A percentile compares a stretch with the other conserved stretches of the same genome.
Evolutionary conservation across 164 flowering plant genomes (phyloP).

Genomic region (Akebia trifoliata): DNA sequence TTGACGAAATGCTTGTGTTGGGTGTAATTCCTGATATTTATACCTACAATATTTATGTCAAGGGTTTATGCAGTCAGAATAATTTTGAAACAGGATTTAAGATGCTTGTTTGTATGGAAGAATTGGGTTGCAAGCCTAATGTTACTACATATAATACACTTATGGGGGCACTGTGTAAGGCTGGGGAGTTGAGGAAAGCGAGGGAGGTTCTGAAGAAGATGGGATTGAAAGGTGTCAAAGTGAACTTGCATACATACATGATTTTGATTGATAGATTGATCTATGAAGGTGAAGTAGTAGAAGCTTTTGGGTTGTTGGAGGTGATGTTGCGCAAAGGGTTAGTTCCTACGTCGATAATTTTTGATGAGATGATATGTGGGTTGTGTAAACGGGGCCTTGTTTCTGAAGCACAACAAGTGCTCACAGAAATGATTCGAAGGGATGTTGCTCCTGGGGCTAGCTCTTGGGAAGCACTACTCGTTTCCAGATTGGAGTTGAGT

Average conservation of each 20-base stretch:
- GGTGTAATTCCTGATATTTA: slow-evolving; percentile 68
- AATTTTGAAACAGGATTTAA: slow-evolving; percentile 40
- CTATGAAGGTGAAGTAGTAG: slow-evolving; percentile 33
- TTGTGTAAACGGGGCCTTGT: slow-evolving; percentile 33
- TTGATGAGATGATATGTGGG: slow-evolving; percentile 38
- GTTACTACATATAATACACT: slow-evolving; percentile 44
- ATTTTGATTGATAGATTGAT: slow-evolving; percentile 46
- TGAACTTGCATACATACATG: slow-evolving; percentile 38
- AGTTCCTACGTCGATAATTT: slow-evolving; percentile 22
- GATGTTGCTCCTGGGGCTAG: slow-evolving; percentile 36
- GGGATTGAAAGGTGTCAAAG: slow-evolving; percentile 36
- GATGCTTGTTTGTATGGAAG: slow-evolving; percentile 55
- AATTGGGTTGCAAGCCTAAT: slow-evolving; percentile 62
- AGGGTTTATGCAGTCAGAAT: slow-evolving; percentile 59
- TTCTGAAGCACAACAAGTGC: slow-evolving; percentile 34
- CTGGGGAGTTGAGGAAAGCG: slow-evolving; percentile 37
- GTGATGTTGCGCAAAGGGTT: slow-evolving; percentile 38
- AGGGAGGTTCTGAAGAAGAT: slow-evolving; percentile 39
- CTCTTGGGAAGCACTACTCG: slow-evolving; percentile 51
- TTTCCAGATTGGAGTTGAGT: slow-evolving; percentile 12
- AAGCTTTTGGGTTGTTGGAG: slow-evolving; percentile 40
- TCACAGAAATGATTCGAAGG: slow-evolving; percentile 26
- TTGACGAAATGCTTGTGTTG: slow-evolving; percentile 73
- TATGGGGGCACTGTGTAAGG: slow-evolving; percentile 31
- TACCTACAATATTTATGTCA: slow-evolving; percentile 60